Evolutionary conservation across 2,329 filamentous ascomycete genomes (phyloP).

Genomic region (Diaporthe ampelina): DNA sequence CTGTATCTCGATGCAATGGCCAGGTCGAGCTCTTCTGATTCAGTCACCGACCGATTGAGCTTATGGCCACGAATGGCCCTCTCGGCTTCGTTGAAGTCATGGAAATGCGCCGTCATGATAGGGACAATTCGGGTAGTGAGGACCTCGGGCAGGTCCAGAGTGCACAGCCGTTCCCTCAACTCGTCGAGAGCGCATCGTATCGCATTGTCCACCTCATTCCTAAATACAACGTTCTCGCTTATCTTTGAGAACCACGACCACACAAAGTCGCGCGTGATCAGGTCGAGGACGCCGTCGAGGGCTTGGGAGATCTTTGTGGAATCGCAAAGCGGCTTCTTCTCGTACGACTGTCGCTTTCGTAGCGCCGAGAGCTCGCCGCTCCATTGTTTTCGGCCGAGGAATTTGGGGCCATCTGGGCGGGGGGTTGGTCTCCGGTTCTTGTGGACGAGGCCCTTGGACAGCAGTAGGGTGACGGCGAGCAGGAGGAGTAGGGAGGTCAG

Average conservation of each 20-base stretch:
- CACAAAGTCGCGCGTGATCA: constrained; percentile 87
- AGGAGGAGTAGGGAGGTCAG: constrained; percentile 68
- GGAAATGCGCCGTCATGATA: constrained; percentile 88
- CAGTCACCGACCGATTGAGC: constrained; percentile 89
- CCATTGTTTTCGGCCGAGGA: constrained; percentile 77
- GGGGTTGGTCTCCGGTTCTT: constrained; percentile 56
- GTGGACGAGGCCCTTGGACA: constrained; percentile 66
- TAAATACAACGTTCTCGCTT: constrained; percentile 83
- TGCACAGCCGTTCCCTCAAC: constrained; percentile 79
- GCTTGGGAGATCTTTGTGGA: constrained; percentile 83
- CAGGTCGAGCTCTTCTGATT: constrained; percentile 94
- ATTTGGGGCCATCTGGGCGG: constrained; percentile 65
- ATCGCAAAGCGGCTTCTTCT: constrained; percentile 78
- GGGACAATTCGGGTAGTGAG: constrained; percentile 87
- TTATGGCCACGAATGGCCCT: constrained; percentile 87
- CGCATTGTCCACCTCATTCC: constrained; percentile 86
- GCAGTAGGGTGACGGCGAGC: constrained; percentile 72
- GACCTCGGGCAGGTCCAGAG: constrained; percentile 86
- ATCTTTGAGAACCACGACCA: constrained; percentile 91
- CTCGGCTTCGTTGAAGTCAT: constrained; percentile 92
- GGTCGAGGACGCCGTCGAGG: constrained; percentile 82
- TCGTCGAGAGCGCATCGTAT: constrained; percentile 80
- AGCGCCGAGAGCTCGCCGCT: constrained; percentile 76
- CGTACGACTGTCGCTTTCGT: constrained; percentile 75
- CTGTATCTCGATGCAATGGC: constrained; percentile 96